Evolutionary conservation across 345 rosid species (phyloP), one percentile per base, ranked within the genome.

Genomic region (Hibiscus trionum): DNA sequence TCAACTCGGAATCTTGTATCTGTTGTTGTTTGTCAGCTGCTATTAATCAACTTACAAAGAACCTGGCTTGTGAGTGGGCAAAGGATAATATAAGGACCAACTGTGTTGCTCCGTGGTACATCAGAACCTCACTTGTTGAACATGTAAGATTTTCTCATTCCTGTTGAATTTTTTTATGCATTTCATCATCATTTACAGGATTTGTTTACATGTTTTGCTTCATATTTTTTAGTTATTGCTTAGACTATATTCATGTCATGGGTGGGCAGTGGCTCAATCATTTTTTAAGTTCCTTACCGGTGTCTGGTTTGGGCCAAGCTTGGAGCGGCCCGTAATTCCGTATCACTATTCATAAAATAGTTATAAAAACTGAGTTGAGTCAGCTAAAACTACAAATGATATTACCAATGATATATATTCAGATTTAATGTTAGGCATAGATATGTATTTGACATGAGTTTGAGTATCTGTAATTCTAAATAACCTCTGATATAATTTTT

Each of bases 61-160:
- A 84, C 76, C 82, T 93, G 78, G 98, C 98, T 78, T 93, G 96
- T 15, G 96, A 91, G 68, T 88, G 98, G 98, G 96, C 98, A 15
- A 82, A 80, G 10, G 98, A 91, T 84, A 91, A 93, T 65, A 93
- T 91, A 76, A 87, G 97, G 80, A 82, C 84, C 42, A 93, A 93
- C 73, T 61, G 77, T 44, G 91, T 93, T 47, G 96, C 97, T 5
- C 98, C 96, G 1, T 91, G 97, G 97, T 93, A 85, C 69, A 93
- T 59, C 81, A 88, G 59, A 77, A 93, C 98, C 79, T 82, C 97
- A 0, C 90, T 91, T 7, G 97, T 88, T 33, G 85, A 91, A 77
- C 59, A 72, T 66, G 97, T 93, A 89, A 77, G 70, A 5, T 21
- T 77, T 73, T 61, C 42, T 29, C 6, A 59, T 50, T 29, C 42